These are phyloP conservation scores for Neonectria faginata DNA, from an alignment of 2,329 filamentous ascomycete species.

Conservation along the genomic window DNA sequence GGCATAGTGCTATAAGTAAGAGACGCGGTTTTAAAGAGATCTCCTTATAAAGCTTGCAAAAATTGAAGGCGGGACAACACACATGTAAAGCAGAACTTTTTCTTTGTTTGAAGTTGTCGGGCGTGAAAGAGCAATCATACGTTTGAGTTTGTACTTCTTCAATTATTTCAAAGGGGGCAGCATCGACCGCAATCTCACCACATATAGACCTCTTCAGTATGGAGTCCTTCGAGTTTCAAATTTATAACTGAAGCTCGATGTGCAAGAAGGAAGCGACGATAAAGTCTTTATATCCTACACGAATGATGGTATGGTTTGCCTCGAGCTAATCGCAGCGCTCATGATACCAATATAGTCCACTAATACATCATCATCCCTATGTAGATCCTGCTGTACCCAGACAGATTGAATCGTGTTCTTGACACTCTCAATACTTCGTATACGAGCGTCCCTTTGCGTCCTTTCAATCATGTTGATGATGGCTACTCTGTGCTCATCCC, in stretches of 20 bases:
- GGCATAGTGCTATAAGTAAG: too few species aligned
- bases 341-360: conserved; percentile 47
- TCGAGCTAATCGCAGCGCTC: conserved; percentile 34
- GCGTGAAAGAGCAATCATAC: too few species aligned
- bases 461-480: conserved; percentile 49
- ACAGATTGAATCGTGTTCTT: conserved; percentile 43
- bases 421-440: conserved; percentile 43
- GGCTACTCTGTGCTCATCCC: conserved; percentile 47
- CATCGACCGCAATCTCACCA: too few species aligned
- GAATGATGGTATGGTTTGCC: conserved; percentile 27
- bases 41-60: too few species aligned
- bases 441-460: conserved; percentile 32
- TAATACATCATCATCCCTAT: conserved; percentile 47
- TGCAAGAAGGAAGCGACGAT: background rate
- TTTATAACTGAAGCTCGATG: background rate
- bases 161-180: too few species aligned
- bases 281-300: background rate
- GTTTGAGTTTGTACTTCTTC: too few species aligned
- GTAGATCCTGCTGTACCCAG: conserved; percentile 52
- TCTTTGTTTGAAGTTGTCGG: too few species aligned
- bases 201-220: too few species aligned
- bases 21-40: too few species aligned
- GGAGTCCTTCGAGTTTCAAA: too few species aligned
- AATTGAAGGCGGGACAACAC: too few species aligned
- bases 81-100: too few species aligned